Base-by-base conservation (phyloP, 371 early-diverging fungal species). In the Phascolomyces articulosus region DNA sequence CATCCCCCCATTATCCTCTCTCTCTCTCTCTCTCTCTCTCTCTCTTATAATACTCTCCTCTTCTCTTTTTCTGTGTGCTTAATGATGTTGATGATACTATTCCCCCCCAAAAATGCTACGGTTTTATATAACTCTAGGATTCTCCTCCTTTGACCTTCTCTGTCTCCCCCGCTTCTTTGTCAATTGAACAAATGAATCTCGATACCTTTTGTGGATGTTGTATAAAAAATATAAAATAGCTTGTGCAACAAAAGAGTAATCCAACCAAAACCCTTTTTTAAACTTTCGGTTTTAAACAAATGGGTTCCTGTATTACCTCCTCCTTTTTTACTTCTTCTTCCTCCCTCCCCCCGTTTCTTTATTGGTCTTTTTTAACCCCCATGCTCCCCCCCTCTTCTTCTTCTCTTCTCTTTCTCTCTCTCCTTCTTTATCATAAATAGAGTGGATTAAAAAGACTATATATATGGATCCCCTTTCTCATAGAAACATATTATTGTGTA, bases 141-240 rank as follows among this genome's bases (percentile, higher is more conserved):
- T 24, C 54, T 23, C 23, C 24, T 53, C 23, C 10, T 38, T 55
- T 29, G 31, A 11, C 56, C 38, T 1, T 24, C 23, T 7, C 51
- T 13, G 3, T 7, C 51, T 24, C 51, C 51, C 11, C 51, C 26
- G 51, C 1, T 24, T 51, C 51, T 51, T 23, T 51, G 51, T 51
- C 51, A 51, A 51, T 51, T 51, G 51, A 7, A 20, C 6, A 51
- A 24, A 15, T 21, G 23, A 23, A 51, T 51, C 51, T 51, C 24
- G 26, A 24, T 51, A 51, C 24, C 26, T 6, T 51, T 51, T 51
- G 10, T 51, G 44, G 44, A 10, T 24, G 51, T 51, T 51, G 51
- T 51, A 51, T 51, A 51, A 51, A 51, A 51, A 51, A 51, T 44
- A 51, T 51, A 51, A 51, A 51, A 23, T 51, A 51, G 24, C 51